Conservation (phyloP, 148 eudicot genomes). For the Vaccinium corymbosum region DNA sequence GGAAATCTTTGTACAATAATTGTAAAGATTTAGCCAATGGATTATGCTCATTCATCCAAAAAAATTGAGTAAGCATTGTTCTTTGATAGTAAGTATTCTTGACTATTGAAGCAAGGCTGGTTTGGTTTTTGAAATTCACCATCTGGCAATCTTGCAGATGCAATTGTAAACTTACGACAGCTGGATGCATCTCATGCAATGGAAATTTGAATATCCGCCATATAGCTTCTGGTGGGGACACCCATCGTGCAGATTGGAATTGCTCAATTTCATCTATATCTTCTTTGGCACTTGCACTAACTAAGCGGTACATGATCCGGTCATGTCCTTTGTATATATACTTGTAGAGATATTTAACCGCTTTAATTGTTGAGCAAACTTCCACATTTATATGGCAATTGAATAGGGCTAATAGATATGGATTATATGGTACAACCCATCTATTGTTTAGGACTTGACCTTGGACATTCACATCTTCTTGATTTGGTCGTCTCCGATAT, state of each 20-base stretch:
- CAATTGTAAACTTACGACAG: background rate
- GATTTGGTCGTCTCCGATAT: no score
- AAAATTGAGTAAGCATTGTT: background rate
- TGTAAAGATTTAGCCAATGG: background rate
- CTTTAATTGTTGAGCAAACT: background rate
- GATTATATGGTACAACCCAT: background rate
- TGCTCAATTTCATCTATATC: background rate
- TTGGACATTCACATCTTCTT: rapidly evolving
- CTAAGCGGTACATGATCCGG: background rate
- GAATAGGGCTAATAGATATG: background rate
- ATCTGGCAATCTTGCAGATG: background rate
- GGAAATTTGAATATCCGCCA: background rate
- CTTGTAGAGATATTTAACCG: background rate
- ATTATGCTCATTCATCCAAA: background rate
- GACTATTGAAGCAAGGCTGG: no score
- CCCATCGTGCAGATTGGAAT: background rate
- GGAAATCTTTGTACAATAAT: background rate
- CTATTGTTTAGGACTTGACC: background rate
- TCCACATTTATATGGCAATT: background rate
- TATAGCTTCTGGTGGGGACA: background rate
- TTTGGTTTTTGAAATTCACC: background rate
- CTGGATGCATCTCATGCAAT: background rate
- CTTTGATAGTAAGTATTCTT: no score
- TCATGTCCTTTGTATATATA: background rate
- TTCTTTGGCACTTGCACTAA: background rate